Evolutionary conservation across 805 yeast genomes (phyloP).

Genomic region (Schizosaccharomyces pombe): DNA sequence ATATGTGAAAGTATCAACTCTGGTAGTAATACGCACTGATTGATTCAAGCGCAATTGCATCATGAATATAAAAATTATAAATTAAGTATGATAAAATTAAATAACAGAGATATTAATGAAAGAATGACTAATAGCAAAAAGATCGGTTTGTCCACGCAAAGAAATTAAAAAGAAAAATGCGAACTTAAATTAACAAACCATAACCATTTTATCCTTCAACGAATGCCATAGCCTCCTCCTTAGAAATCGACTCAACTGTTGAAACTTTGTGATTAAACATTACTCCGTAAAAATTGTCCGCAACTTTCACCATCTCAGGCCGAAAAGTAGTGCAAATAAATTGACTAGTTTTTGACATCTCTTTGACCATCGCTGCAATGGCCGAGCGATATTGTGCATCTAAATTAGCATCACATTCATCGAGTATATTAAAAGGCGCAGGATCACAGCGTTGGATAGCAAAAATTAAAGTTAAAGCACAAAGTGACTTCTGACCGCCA

Average conservation of each 20-base stretch:
- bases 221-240: constrained; percentile 57
- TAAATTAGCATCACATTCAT: constrained; percentile 87
- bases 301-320: constrained; percentile 72
- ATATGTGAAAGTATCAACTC: no score
- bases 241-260: constrained; percentile 43
- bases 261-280: constrained; percentile 64
- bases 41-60: no score
- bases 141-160: no score
- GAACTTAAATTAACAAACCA: neutral
- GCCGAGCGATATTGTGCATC: constrained; percentile 80
- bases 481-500: constrained; percentile 92
- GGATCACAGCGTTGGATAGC: constrained; percentile 92
- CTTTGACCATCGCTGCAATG: constrained; percentile 52
- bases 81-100: no score
- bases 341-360: constrained; percentile 46
- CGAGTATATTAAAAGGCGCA: constrained; percentile 88
- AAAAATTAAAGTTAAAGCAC: constrained; percentile 79
- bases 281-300: constrained; percentile 74
- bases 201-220: constrained; percentile 24
- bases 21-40: no score
- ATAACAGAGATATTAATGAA: no score
- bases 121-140: no score
- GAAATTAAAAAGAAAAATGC: no score
- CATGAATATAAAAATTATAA: no score
- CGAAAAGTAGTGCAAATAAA: constrained; percentile 92